A percentile compares a stretch with the other conserved stretches of the same genome.
Conservation (phyloP, 495 filamentous ascomycete species). For the Aeminium ludgeri region DNA sequence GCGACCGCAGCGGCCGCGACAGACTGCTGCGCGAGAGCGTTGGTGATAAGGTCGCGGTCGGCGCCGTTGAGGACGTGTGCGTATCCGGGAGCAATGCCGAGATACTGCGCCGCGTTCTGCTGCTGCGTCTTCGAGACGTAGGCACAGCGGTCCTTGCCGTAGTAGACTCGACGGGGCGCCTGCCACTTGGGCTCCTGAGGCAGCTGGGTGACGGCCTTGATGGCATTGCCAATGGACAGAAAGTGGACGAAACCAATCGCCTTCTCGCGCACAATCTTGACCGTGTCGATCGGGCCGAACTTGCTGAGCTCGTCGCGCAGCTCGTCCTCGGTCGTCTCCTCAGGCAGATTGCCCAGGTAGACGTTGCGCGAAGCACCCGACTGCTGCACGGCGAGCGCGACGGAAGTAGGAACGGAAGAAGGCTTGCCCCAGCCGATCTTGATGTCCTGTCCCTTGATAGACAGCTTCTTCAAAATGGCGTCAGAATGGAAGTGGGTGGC, state of each 20-base stretch:
- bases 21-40: slow-evolving; percentile 88
- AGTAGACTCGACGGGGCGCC: slow-evolving; percentile 84
- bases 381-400: slow-evolving; percentile 90
- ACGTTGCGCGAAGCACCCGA: slow-evolving; percentile 96
- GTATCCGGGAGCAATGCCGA: slow-evolving; percentile 95
- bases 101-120: slow-evolving; percentile 95
- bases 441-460: slow-evolving; percentile 95
- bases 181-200: slow-evolving; percentile 97
- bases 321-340: slow-evolving; percentile 81
- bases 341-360: slow-evolving; percentile 83
- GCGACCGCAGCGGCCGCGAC: slow-evolving; percentile 93
- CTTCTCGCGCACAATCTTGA: slow-evolving; percentile 97
- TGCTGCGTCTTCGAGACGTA: slow-evolving; percentile 99
- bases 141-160: slow-evolving; percentile 93
- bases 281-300: slow-evolving; percentile 89
- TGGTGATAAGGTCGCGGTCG: slow-evolving; percentile 89
- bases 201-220: slow-evolving; percentile 95
- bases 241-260: slow-evolving; percentile 97
- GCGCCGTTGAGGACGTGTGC: slow-evolving; percentile 90
- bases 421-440: slow-evolving; percentile 99
- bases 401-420: slow-evolving; percentile 92
- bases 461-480: slow-evolving; percentile 96
- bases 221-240: slow-evolving; percentile 90
- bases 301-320: slow-evolving; percentile 89
- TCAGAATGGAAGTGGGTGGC: slow-evolving; percentile 98